These are phyloP conservation scores for Pharus latifolius DNA, from an alignment of 176 grass and related monocot species.

Conservation along the genomic window DNA sequence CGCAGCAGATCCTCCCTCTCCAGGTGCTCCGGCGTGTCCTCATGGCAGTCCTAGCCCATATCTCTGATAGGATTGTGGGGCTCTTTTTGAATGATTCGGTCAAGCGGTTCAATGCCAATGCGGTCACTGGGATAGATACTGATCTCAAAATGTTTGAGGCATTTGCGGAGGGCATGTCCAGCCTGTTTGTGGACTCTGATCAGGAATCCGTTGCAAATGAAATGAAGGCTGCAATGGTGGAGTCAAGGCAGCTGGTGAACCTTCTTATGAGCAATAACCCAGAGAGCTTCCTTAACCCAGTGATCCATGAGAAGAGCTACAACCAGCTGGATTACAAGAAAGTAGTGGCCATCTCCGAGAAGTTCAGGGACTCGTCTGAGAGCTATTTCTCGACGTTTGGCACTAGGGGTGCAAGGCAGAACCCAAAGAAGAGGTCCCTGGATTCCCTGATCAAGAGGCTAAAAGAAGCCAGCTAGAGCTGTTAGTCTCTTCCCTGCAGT, in stretches of 20 bases:
- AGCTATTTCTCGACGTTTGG: slow-evolving; percentile 82
- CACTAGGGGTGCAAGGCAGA: slow-evolving; percentile 64
- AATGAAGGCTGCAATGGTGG: slow-evolving; percentile 62
- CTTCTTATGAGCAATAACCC: slow-evolving; percentile 89
- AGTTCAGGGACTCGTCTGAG: slow-evolving; percentile 94
- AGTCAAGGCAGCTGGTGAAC: slow-evolving; percentile 83
- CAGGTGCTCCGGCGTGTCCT: slow-evolving; percentile 59
- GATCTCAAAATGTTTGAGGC: slow-evolving; percentile 90
- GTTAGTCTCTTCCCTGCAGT: slow-evolving; percentile 15
- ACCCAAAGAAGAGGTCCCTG: slow-evolving; percentile 81
- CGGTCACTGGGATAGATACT: slow-evolving; percentile 67
- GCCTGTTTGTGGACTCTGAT: slow-evolving; percentile 49
- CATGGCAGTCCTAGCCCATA: slow-evolving; percentile 58
- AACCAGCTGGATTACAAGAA: slow-evolving; percentile 96
- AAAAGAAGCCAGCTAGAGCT: slow-evolving; percentile 62
- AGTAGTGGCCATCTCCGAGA: slow-evolving; percentile 68
- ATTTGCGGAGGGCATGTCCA: slow-evolving; percentile 57
- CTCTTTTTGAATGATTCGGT: slow-evolving; percentile 81
- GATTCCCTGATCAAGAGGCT: slow-evolving; percentile 91
- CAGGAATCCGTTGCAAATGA: slow-evolving; percentile 48
- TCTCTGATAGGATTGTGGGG: slow-evolving; percentile 65
- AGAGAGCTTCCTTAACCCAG: slow-evolving; percentile 86
- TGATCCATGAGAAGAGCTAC: slow-evolving; percentile 86
- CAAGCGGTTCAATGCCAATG: slow-evolving; percentile 83
- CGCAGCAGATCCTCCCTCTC: slow-evolving; percentile 81